Evolutionary conservation across 305 asterid genomes (phyloP), one percentile per base, ranked within the genome.

Genomic region (Fraxinus albicans): DNA sequence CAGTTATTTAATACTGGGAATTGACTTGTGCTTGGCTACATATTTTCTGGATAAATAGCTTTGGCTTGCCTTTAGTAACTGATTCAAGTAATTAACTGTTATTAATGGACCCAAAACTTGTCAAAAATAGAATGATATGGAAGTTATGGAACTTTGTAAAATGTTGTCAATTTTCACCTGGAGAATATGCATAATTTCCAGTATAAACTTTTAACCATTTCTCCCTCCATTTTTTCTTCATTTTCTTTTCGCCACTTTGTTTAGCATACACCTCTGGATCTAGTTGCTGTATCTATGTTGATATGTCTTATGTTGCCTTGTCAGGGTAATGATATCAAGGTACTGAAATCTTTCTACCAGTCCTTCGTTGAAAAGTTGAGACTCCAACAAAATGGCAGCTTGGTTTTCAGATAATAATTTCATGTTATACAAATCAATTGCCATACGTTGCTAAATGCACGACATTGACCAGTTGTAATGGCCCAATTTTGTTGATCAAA

Each of bases 331-430:
- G 98, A 96, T 84, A 78, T 91, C 15, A 94, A 89, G 90, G 93
- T 89, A 12, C 86, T 96, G 84, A 93, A 92, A 87, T 88, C 94
- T 77, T 94, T 91, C 86, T 96, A 93, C 89, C 98, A 92, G 89
- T 89, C 91, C 2, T 91, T 94, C 67, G 87, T 96, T 50, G 97
- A 94, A 85, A 91, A 87, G 82, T 88, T 96, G 90, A 94, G 98
- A 87, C 90, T 86, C 79, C 95, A 91, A 83, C 97, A 94, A 81
- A 96, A 93, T 83, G 98, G 98, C 80, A 91, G 94, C 92, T 86
- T 93, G 88, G 97, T 91, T 81, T 91, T 87, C 86, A 92, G 98
- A 94, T 96, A 90, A 84, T 95, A 55, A 80, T 53, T 42, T 33
- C 77, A n/a, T 74, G 23, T 4, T 42, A 19, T 60, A 79, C 85